Conservation (phyloP, 2,329 filamentous ascomycete species). For the Allantophomopsis lycopodina region DNA sequence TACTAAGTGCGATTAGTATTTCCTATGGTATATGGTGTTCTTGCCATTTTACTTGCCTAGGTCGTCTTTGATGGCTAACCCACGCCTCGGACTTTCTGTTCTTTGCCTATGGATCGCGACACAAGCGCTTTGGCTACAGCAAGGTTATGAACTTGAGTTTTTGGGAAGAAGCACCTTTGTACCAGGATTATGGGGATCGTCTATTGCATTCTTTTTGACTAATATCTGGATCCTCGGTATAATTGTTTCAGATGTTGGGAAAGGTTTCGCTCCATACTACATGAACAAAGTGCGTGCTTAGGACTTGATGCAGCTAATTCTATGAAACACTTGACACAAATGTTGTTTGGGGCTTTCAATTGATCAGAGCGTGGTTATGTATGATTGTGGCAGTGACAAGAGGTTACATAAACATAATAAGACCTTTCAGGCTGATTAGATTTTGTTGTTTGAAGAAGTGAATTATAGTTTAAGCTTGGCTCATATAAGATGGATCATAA, state of each 20-base stretch:
- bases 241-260: slow-evolving; percentile 51
- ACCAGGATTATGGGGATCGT: slow-evolving; percentile 67
- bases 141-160: slow-evolving; percentile 66
- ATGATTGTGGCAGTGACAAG: too few species aligned
- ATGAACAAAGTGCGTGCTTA: too few species aligned
- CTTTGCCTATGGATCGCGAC: slow-evolving; percentile 59
- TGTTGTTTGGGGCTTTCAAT: too few species aligned
- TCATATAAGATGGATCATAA: too few species aligned
- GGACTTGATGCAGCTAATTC: too few species aligned
- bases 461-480: too few species aligned
- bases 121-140: slow-evolving; percentile 65
- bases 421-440: too few species aligned
- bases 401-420: too few species aligned
- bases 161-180: slow-evolving; percentile 72
- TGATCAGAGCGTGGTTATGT: too few species aligned
- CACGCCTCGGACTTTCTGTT: slow-evolving; percentile 48
- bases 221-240: slow-evolving; percentile 83
- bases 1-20: slow-evolving; percentile 49
- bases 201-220: slow-evolving; percentile 66
- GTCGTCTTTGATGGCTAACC: slow-evolving; percentile 55
- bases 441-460: too few species aligned
- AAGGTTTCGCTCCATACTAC: too few species aligned
- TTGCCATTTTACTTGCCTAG: slow-evolving; percentile 78
- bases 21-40: slow-evolving; percentile 95
- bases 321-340: too few species aligned